These are phyloP conservation scores for Talaromyces trachyspermus DNA, from an alignment of 495 filamentous ascomycete species.

Conservation along the genomic window DNA sequence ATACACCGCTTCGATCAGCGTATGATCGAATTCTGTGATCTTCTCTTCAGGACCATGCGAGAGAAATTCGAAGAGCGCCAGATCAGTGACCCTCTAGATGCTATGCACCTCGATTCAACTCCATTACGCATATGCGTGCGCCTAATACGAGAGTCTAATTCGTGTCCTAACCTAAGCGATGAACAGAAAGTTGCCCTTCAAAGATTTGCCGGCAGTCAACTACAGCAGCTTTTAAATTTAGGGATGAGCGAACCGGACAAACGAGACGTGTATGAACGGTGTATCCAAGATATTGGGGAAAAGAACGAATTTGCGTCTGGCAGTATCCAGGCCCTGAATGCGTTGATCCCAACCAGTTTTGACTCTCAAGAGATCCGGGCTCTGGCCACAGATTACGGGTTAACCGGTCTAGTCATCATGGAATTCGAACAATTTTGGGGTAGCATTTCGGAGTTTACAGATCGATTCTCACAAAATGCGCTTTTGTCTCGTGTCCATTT, in stretches of 20 bases:
- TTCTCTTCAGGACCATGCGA: slow-evolving; percentile 31
- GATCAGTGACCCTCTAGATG: slow-evolving; percentile 12
- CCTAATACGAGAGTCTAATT: slow-evolving; percentile 57
- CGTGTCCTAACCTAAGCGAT: slow-evolving; percentile 26
- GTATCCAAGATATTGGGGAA: slow-evolving; percentile 50
- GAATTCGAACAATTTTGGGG: slow-evolving; percentile 44
- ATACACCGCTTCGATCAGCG: slow-evolving; percentile 50
- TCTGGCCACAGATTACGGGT: slow-evolving; percentile 45
- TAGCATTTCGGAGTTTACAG: slow-evolving; percentile 26
- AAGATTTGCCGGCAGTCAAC: slow-evolving; percentile 50
- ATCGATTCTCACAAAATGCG: slow-evolving; percentile 28
- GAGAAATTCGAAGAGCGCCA: slow-evolving; percentile 20
- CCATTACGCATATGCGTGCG: slow-evolving; percentile 51
- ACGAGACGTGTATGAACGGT: slow-evolving; percentile 47
- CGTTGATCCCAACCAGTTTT: slow-evolving; percentile 40
- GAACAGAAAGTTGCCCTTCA: slow-evolving; percentile 40
- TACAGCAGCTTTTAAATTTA: slow-evolving; percentile 42
- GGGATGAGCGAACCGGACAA: slow-evolving; percentile 44
- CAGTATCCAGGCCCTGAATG: slow-evolving; percentile 63
- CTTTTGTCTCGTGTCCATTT: slow-evolving; percentile 50
- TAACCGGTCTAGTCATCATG: slow-evolving; percentile 42
- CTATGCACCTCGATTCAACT: slow-evolving; percentile 25
- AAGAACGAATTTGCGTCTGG: slow-evolving; percentile 52
- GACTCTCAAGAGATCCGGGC: slow-evolving; percentile 42
- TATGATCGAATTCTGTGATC: slow-evolving; percentile 41